Evolutionary conservation across 768 basidiomycete genomes (phyloP), one percentile per base, ranked within the genome.

Genomic region (Epithele typhae): DNA sequence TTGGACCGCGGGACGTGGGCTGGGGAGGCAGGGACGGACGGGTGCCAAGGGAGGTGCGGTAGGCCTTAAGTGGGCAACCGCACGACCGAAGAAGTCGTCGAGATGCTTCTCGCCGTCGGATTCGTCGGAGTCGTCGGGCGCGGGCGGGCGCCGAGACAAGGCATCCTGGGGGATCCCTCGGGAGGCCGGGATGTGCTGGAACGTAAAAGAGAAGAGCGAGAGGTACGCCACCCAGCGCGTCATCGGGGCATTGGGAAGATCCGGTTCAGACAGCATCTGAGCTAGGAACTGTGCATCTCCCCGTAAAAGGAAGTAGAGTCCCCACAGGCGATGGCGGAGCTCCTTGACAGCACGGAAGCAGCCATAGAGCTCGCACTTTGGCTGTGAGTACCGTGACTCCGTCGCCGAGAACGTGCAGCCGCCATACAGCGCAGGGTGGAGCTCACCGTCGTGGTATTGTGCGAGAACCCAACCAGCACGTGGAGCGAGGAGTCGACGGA

Each of bases 181-280:
- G 7, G 27, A 7, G 14, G 10, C 62, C 70, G 70, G 69, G 0
- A 74, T 61, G 45, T 75, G 72, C 18, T 49, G 54, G 39, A 75
- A 74, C 40, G 65, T 46, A 36, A 69, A 74, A n/a, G n/a, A n/a
- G n/a, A n/a, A n/a, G n/a, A n/a, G n/a, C n/a, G 19, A 67, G 36
- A 3, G 68, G 45, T 10, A 73, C 71, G 6, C 59, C 64, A 74
- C 69, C 73, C 72, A 75, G 14, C 62, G 47, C 40, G 73, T 75
- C 5, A 73, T 67, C 0, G 70, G 47, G 0, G 70, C 64, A 46
- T 66, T 68, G 0, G 68, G 70, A 12, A 67, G 18, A 30, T 73
- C 68, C 0, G 71, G 70, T 11, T 66, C 45, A 37, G 71, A 68
- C 2, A 74, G 40, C 70, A 73, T 74, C 17, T 66, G 68, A 41